Percentiles rank a stretch among this genome's conserved stretches.
These are phyloP conservation scores for Phytophthora sp. DNA, from an alignment of 352 stramenopile genomes.

Conservation along the genomic window DNA sequence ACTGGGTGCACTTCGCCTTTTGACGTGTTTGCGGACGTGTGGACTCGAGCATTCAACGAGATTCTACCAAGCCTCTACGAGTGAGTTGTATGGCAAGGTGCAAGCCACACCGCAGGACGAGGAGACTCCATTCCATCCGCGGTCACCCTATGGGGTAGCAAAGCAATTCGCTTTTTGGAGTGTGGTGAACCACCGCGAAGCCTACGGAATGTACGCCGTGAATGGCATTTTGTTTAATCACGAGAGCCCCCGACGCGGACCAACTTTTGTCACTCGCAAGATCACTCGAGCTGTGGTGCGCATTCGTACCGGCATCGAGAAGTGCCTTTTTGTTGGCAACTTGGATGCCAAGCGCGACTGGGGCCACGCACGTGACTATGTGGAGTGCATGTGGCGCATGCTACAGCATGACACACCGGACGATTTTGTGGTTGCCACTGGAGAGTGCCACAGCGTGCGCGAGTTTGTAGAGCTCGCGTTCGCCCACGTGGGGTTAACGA, in stretches of 20 bases:
- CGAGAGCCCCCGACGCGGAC: slow-evolving; percentile 96
- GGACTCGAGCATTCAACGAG: slow-evolving; percentile 72
- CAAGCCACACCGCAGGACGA: slow-evolving; percentile 97
- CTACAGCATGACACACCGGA: slow-evolving; percentile 86
- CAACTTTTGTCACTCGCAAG: slow-evolving; percentile 99
- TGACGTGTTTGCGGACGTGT: slow-evolving; percentile 97
- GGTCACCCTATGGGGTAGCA: slow-evolving; percentile 97
- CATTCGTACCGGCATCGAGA: slow-evolving; percentile 92
- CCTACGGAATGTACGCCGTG: slow-evolving; percentile 93
- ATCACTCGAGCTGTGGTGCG: slow-evolving; percentile 96
- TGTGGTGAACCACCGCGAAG: slow-evolving; percentile 99
- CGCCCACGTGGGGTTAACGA: slow-evolving; percentile 78
- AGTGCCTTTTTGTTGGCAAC: slow-evolving; percentile 98
- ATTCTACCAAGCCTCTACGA: slow-evolving; percentile 98
- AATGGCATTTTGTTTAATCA: slow-evolving; percentile 99
- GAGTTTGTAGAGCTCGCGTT: slow-evolving; percentile 99
- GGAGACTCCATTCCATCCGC: slow-evolving; percentile 98
- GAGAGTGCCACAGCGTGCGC: slow-evolving; percentile 97
- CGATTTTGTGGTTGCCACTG: slow-evolving; percentile 92
- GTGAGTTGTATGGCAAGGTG: slow-evolving; percentile 98
- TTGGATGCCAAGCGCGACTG: slow-evolving; percentile 98
- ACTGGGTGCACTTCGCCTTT: slow-evolving; percentile 95
- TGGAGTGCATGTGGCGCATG: slow-evolving; percentile 99
- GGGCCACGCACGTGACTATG: slow-evolving; percentile 98
- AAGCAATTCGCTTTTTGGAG: slow-evolving; percentile 99